Base-by-base conservation (phyloP, 1,284 basidiomycete genomes). In the Austropuccinia psidii region DNA sequence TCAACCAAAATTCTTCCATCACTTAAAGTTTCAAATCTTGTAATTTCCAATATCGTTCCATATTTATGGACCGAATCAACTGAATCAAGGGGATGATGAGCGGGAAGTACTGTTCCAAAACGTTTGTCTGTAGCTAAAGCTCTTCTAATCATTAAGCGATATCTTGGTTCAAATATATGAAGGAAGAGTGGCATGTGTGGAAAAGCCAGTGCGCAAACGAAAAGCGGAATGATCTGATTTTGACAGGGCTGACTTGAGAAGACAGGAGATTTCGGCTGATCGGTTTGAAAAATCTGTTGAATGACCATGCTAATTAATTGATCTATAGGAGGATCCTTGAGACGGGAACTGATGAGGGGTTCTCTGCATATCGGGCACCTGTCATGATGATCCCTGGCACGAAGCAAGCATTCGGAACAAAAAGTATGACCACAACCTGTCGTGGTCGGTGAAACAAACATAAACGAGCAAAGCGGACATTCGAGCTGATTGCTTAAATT, bases 391-490 rank as follows among this genome's bases (percentile, higher is more conserved):
- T 97, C 93, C 75, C 95, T 85, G 8, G 91, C 89, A 58, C 93
- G 88, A 73, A 91, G 88, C 31, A 98, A 85, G 82, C 93, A 98
- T 77, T 86, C 87, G 13, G 86, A 84, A 81, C 95, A 97, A 81
- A 94, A 97, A 0, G 93, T 94, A 82, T 97, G 93, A 80, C 95
- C 93, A 80, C 94, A 97, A 3, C 90, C 90, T 1, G 93, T 91
- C 8, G 94, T 97, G 73, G 94, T 84, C 1, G 93, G 93, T 76
- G 91, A 86, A 82, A 88, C 88, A 74, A 94, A 84, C 45, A 95
- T 82, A 79, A 86, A 85, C 78, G 91, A 90, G 82, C 94, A 97
- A 39, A 97, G 91, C 80, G 94, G 90, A 80, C 93, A 97, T 35
- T 88, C 89, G 65, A 95, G 83, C 77, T 93, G 89, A 11, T 85